These are phyloP conservation scores for Blastomyces percursus DNA, from an alignment of 2,329 filamentous ascomycete species.

Conservation along the genomic window DNA sequence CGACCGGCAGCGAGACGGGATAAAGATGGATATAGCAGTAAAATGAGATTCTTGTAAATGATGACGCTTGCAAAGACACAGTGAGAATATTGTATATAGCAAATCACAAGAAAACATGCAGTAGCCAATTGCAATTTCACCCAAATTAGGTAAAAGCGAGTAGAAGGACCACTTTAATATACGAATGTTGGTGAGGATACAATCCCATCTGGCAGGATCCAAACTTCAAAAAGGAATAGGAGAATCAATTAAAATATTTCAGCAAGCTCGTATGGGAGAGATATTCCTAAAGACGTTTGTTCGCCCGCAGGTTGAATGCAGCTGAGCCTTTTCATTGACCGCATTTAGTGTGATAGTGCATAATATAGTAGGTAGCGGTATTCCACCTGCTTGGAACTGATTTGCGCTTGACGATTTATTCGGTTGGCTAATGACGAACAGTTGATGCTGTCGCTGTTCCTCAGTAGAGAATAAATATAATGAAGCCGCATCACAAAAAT, in stretches of 20 bases:
- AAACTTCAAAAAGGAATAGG: not conserved
- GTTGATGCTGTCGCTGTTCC: not conserved
- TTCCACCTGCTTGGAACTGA: not conserved
- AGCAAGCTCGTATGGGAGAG: not conserved
- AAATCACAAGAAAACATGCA: not conserved
- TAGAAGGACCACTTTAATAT: not conserved
- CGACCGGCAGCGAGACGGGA: not conserved
- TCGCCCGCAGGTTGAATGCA: not conserved
- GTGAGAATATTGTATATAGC: not conserved
- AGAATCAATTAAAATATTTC: not conserved
- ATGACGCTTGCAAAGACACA: not conserved
- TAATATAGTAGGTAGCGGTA: not conserved
- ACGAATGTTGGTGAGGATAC: not conserved
- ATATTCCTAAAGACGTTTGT: not conserved
- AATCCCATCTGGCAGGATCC: not conserved
- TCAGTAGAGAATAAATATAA: not conserved
- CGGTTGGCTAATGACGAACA: not conserved
- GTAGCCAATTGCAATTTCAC: not conserved
- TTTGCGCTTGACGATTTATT: not conserved
- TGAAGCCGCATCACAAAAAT: not conserved
- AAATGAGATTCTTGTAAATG: not conserved
- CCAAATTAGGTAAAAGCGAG: not conserved
- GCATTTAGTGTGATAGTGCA: not conserved
- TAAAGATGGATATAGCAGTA: not conserved
- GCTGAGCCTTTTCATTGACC: not conserved